Conservation (phyloP, 2,329 filamentous ascomycete genomes). For the Sporothrix humicola region DNA sequence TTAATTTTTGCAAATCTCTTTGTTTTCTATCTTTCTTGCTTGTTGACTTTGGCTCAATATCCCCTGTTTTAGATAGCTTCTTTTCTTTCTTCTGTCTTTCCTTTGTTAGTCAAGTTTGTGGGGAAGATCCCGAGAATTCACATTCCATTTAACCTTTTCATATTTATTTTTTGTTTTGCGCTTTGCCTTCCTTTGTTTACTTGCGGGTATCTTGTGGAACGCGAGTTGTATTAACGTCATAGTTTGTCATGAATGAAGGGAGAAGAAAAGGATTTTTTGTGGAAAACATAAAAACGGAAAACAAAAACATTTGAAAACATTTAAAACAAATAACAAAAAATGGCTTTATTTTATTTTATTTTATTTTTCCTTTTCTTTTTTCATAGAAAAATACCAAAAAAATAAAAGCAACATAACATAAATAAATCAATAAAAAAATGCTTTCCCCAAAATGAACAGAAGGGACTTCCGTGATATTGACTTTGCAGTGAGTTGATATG, state of each 20-base stretch:
- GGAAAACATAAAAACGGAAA: not conserved
- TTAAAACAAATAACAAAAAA: not conserved
- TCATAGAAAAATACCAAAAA: not conserved
- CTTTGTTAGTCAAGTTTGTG: not conserved
- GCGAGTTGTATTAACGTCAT: not conserved
- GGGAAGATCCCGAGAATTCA: not conserved
- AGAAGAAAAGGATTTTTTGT: not conserved
- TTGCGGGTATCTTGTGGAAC: not conserved
- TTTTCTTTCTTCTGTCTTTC: not conserved
- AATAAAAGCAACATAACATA: not conserved
- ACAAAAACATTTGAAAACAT: not conserved
- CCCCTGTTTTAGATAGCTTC: not conserved
- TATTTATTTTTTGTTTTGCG: not conserved
- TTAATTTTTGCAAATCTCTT: conserved; percentile 4
- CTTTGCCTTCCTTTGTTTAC: not conserved
- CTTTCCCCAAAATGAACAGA: too few relatives aligned
- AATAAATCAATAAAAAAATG: not conserved
- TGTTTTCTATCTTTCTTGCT: not conserved
- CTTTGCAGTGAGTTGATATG: not conserved
- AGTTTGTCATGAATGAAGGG: conserved; percentile 19
- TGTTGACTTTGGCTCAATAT: not conserved
- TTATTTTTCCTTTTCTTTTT: too few relatives aligned
- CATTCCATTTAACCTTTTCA: conserved; percentile 16
- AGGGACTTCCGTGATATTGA: too few relatives aligned
- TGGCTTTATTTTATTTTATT: too few relatives aligned